Percentiles rank a stretch among this genome's conserved stretches.
These are phyloP conservation scores for Penicillium verhagenii DNA, from an alignment of 495 filamentous ascomycete species.

Conservation along the genomic window DNA sequence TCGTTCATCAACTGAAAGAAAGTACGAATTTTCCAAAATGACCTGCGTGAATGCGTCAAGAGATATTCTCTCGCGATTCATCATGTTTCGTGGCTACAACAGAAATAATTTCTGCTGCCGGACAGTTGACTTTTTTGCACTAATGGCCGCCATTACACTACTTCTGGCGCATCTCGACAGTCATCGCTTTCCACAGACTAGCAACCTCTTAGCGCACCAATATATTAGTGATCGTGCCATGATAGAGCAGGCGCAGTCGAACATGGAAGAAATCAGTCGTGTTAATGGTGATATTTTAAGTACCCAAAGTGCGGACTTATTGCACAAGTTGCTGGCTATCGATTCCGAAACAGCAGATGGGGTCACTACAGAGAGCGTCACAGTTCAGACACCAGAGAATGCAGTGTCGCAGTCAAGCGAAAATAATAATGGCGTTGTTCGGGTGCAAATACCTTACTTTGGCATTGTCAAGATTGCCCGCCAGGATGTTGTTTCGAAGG, in stretches of 20 bases:
- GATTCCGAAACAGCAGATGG: conserved; percentile 1
- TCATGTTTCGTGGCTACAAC: conserved; percentile 32
- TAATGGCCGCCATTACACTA: conserved; percentile 41
- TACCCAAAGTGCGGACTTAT: conserved; percentile 18
- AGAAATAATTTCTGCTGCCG: conserved; percentile 38
- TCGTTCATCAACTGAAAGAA: conserved; percentile 7
- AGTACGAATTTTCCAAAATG: conserved; percentile 33
- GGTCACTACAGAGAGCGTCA: conserved; percentile 13
- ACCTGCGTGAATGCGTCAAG: conserved; percentile 46
- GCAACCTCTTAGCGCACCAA: conserved; percentile 39
- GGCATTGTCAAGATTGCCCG: conserved; percentile 27
- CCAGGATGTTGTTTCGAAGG: conserved; percentile 5
- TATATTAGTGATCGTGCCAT: conserved; percentile 41
- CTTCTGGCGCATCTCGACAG: conserved; percentile 22
- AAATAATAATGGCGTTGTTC: conserved; percentile 13
- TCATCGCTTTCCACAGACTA: conserved; percentile 1
- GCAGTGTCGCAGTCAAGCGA: conserved; percentile 9
- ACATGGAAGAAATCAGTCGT: conserved; percentile 30
- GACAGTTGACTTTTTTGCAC: conserved; percentile 45
- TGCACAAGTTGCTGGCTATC: conserved; percentile 2
- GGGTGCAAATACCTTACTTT: conserved; percentile 36
- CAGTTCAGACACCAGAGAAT: conserved; percentile 5
- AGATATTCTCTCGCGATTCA: conserved; percentile 46
- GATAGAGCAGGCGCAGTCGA: conserved; percentile 42
- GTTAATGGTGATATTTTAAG: conserved; percentile 33